Evolutionary conservation across 2,329 filamentous ascomycete genomes (phyloP), one percentile per base, ranked within the genome.

Genomic region (Alternaria brassicicola): DNA sequence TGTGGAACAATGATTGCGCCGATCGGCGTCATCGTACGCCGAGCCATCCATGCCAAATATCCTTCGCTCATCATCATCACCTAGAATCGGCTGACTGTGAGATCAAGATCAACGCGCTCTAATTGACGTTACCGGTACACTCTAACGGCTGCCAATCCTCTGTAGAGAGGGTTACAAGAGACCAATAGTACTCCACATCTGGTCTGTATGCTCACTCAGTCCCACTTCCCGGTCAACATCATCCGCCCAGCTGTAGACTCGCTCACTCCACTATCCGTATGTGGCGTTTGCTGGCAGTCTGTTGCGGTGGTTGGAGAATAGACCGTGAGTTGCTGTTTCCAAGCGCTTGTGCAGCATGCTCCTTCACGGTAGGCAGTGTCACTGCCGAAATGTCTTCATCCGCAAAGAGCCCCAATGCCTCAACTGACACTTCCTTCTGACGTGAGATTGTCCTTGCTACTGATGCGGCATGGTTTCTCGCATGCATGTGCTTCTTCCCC

Each of bases 401-500:
- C 39, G 55, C 43, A 31, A 53, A 17, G 13, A 43, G n/a, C 6
- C 41, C 33, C 2, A 49, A 9, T 39, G 9, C 43, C 15, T 25
- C 30, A 7, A 15, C 26, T 4, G 55, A 35, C 25, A 48, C 25
- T 7, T 39, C 42, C 8, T 53, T 53, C 17, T 33, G n/a, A 19
- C 28, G 33, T 51, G 26, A 38, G n/a, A 23, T 19, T 4, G 46
- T 30, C 19, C 28, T 12, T 39, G 25, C 31, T 12, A n/a, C 28
- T 15, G 51, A 46, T 7, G 28, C 19, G 3, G 64, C 66, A 52
- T 67, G 53, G 13, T 71, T 70, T 23, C 53, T 64, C 36, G 52
- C 65, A 47, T 67, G 59, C 67, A 73, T 72, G 2, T 68, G 67
- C 59, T 68, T 72, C 57, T 67, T 72, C 9, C 68, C 69, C n/a